A percentile compares a stretch with the other conserved stretches of the same genome.
These are phyloP conservation scores for Gypsophila paniculata DNA, from an alignment of 179 eudicot genomes.

Conservation along the genomic window DNA sequence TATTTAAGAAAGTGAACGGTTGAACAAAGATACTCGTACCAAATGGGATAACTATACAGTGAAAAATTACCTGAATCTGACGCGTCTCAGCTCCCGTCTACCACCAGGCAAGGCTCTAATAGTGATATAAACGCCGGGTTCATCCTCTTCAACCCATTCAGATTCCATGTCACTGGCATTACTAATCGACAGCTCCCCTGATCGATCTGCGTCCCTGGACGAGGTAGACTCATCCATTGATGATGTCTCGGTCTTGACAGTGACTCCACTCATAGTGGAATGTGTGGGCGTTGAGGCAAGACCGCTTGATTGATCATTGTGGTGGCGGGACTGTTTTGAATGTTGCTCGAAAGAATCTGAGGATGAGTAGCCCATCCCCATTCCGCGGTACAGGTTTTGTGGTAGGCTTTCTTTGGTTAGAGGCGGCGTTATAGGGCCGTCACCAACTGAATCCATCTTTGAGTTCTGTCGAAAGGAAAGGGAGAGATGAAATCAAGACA, in stretches of 20 bases:
- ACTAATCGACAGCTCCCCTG: slow-evolving; percentile 82
- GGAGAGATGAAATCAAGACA: slow-evolving; percentile 6
- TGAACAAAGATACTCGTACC: too few species aligned
- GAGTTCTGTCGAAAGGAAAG: slow-evolving; percentile 38
- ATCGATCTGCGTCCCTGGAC: slow-evolving; percentile 78
- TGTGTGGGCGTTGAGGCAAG: slow-evolving; percentile 70
- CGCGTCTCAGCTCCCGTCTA: slow-evolving; percentile 81
- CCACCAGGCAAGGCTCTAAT: slow-evolving; percentile 77
- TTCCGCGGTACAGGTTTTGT: slow-evolving; percentile 53
- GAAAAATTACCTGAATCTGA: slow-evolving; percentile 70
- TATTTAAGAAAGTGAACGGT: neutral
- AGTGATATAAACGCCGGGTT: slow-evolving; percentile 88
- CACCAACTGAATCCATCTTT: slow-evolving; percentile 53
- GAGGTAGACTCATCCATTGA: slow-evolving; percentile 78
- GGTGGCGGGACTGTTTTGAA: slow-evolving; percentile 44
- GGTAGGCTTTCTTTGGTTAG: slow-evolving; percentile 62
- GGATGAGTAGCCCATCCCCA: slow-evolving; percentile 64
- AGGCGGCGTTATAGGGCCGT: slow-evolving; percentile 74
- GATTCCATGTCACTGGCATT: slow-evolving; percentile 78
- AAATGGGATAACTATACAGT: neutral
- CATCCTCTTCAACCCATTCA: slow-evolving; percentile 96
- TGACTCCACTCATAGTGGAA: slow-evolving; percentile 71
- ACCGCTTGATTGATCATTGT: slow-evolving; percentile 52
- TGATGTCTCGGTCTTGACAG: slow-evolving; percentile 69
- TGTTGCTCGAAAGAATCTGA: slow-evolving; percentile 79